Base-by-base conservation (phyloP, 2,329 filamentous ascomycete species). In the Fusarium subglutinans region DNA sequence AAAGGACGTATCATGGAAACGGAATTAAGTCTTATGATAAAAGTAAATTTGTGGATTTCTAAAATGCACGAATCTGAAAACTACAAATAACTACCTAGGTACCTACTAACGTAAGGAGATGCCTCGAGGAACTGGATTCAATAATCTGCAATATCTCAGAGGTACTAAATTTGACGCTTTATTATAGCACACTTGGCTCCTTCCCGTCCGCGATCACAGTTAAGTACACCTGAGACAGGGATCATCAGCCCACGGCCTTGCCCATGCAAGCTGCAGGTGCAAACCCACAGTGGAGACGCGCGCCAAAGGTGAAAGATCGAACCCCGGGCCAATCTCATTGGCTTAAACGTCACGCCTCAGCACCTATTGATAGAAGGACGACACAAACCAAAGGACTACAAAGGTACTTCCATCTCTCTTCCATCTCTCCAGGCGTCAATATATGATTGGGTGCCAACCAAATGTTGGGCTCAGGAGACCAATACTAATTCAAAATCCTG, bases 201-300 rank as follows among this genome's bases (percentile, higher is more conserved):
- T 72, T 56, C 68, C 72, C 51, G 53, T 63, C 63, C 72, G 59
- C 72, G 71, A 72, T 74, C 51, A 69, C 44, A 72, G 53, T 28
- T 37, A 30, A 58, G 33, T 33, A 50, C 41, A n/a, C 55, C 50
- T 20, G 45, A 44, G 45, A 43, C 72, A 74, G 58, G 71, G 72
- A 73, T 72, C 37, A 65, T 72, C 72, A 74, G 72, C 72, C 72
- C 51, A 55, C 35, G 51, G 35, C 35, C n/a, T 41, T 30, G 51
- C 35, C 51, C 58, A 74, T 72, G 72, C 71, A 67, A 71, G 63
- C 62, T 66, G 69, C 71, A 74, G 61, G 62, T 74, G 67, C 59
- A 71, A 67, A 64, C 60, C 72, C 72, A 74, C 63, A 59, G 68
- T 65, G 72, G 72, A 72, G 72, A 59, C 68, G 68, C 68, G 72